Base-by-base conservation (phyloP, 768 basidiomycete species). In the Terana coerulea region DNA sequence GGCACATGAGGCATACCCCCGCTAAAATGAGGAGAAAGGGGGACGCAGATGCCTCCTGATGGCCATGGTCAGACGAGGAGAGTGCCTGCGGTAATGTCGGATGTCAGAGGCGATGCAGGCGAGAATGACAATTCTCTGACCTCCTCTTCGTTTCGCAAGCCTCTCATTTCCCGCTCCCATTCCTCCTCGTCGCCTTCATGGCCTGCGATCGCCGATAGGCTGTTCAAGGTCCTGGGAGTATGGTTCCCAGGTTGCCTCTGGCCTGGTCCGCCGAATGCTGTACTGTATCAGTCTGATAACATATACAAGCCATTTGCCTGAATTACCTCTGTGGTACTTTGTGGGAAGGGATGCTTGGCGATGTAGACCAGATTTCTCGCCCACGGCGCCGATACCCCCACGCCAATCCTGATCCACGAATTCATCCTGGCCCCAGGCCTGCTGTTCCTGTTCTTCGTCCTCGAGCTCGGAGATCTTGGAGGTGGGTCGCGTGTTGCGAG, bases 161-260 rank as follows among this genome's bases (percentile, higher is more conserved):
- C 78, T 17, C 75, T 68, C 67, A 84, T 76, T 34, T 82, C 81
- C 36, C 76, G 72, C 65, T 89, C 87, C 91, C 91, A 93, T 50
- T 89, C 86, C 57, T 91, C 90, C 64, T 93, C 90, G 54, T 91
- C 90, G 59, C 85, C 88, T 59, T 93, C 90, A 61, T 89, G 86
- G 35, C 88, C 89, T 46, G 87, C 83, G 67, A 93, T 92, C 49
- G 87, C 87, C 30, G 86, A 80, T 47, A 93, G 80, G 66, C 88
- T 91, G 61, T 91, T 91, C 68, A 91, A 72, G 21, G 80, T 79
- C 53, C 88, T 83, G 29, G 86, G 85, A 22, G 87, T 86, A 56
- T 77, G 64, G 59, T 72, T 84, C 24, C 86, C 85, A 10, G 80
- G 62, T 61, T 81, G 70, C 51, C 69, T 81, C 47, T 78, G 69